phyloP scores from a whole-genome alignment of 176 grass and related monocot genomes.

The Paspalum notatum region DNA sequence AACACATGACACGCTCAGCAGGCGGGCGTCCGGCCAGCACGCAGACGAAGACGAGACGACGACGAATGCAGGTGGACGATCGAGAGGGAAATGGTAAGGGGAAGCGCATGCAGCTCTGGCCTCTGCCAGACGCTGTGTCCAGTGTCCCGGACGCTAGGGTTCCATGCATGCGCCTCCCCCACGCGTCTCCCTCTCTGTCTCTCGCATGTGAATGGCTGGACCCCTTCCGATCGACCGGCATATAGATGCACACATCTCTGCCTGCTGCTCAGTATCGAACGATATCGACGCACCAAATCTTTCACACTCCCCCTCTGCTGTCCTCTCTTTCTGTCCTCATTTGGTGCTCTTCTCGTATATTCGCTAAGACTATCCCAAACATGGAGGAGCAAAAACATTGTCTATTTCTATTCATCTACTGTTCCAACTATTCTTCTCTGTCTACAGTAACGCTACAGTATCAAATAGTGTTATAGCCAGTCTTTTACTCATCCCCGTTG shows the following conservation, averaged over 20 bases:
- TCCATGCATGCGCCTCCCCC: not conserved
- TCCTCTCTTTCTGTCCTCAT: constrained; percentile 29
- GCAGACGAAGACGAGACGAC: too few species aligned
- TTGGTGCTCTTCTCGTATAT: not conserved
- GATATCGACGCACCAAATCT: constrained; percentile 36
- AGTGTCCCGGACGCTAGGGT: constrained; percentile 31
- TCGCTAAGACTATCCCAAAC: not conserved
- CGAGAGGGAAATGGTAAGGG: too few species aligned
- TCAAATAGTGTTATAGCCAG: too few species aligned
- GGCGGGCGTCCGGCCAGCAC: not conserved
- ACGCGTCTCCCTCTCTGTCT: too few species aligned
- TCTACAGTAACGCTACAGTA: too few species aligned
- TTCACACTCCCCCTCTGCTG: constrained; percentile 30
- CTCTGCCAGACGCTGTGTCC: constrained; percentile 14
- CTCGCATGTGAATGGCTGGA: constrained; percentile 1
- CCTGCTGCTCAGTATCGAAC: not conserved
- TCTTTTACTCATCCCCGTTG: too few species aligned
- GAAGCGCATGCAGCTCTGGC: not conserved
- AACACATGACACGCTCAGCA: too few species aligned
- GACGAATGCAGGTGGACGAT: not conserved
- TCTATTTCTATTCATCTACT: too few species aligned
- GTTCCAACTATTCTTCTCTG: too few species aligned
- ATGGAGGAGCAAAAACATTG: too few species aligned
- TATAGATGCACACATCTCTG: not conserved
- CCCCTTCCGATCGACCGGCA: not conserved